Base-by-base conservation (phyloP, 169 alveolate species). In the Haemoproteus tartakovskyi region DNA sequence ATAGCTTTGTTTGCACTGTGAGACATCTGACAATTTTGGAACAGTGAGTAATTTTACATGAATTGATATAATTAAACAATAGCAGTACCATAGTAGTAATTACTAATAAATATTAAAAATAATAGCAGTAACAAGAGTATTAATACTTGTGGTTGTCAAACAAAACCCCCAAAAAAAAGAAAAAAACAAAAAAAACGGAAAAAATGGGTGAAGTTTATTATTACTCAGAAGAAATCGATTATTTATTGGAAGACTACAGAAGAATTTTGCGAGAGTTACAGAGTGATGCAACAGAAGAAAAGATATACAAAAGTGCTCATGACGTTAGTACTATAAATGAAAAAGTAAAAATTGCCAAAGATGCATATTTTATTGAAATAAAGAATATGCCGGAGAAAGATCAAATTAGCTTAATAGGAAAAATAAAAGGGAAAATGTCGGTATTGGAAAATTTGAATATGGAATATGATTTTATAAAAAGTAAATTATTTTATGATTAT, bases 331-430 rank as follows among this genome's bases (percentile, higher is more conserved):
- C 54, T 56, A 43, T 64, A 14, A 51, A 21, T 26, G 81, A 64
- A 46, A 50, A 67, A 64, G 54, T 64, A 51, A 64, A 64, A 64
- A 64, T 67, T 40, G 67, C 81, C 12, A 64, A 64, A 6, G 81
- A 64, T 64, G 81, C 81, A 6, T 43, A 64, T 56, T 64, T 64
- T 56, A 64, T 64, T 56, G 81, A 64, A 36, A 30, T 64, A 27
- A 9, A 60, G 9, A 64, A 64, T 52, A 52, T 64, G 54, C 57
- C 60, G 11, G 81, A 64, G 46, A 19, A 64, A 18, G 81, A 64
- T 11, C 81, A 64, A 4, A 37, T 38, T 51, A 38, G 22, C 40
- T 33, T 40, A 37, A 64, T 64, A 9, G 21, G 26, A 36, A 64
- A 64, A 27, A 64, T 64, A 6, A 64, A 50, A 45, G 67, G 57